Evolutionary conservation across 805 yeast species (phyloP), one percentile per base, ranked within the genome.

Genomic region (Cephaloascus fragrans): DNA sequence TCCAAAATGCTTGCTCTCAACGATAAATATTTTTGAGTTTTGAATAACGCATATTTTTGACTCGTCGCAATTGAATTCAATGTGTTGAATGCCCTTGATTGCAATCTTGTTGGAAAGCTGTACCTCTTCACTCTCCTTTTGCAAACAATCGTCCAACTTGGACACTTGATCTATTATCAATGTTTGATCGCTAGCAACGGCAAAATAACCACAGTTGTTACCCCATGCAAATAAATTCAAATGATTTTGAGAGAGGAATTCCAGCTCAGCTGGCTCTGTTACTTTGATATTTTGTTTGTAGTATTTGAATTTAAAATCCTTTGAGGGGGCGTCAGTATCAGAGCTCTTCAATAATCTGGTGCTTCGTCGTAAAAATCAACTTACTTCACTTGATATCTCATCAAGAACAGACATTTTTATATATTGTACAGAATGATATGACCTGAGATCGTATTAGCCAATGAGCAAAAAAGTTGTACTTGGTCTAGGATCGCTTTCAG

Each of bases 151-250:
- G 40, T 61, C 60, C 40, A 70, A 47, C 12, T 47, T 45, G 26
- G 52, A 52, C 18, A 68, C 46, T 2, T 47, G 42, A 5, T 70
- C 73, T 10, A 67, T 38, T 2, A 61, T 59, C 15, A 69, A 46
- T 31, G 49, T 49, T 3, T 45, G 46, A 4, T 59, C 52, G 36
- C 69, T 63, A 3, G 68, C 61, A 3, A 71, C 69, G 1, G 64
- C 67, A 46, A 58, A 62, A 10, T 61, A 32, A 1, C 56, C 51
- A 6, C 40, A 40, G 1, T 38, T 44, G 36, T 62, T 58, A 16
- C 63, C 61, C 35, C 67, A 62, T 14, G 62, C 58, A 8, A 72
- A 50, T 37, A 69, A 61, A 17, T 57, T 58, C n/a, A 50, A 38
- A 9, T 53, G 47, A 5, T 31, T 20, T n/a, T 33, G 23, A 3